Evolutionary conservation across 140 eudicot genomes (phyloP), one percentile per base, ranked within the genome.

Genomic region (Senecio squalidus): DNA sequence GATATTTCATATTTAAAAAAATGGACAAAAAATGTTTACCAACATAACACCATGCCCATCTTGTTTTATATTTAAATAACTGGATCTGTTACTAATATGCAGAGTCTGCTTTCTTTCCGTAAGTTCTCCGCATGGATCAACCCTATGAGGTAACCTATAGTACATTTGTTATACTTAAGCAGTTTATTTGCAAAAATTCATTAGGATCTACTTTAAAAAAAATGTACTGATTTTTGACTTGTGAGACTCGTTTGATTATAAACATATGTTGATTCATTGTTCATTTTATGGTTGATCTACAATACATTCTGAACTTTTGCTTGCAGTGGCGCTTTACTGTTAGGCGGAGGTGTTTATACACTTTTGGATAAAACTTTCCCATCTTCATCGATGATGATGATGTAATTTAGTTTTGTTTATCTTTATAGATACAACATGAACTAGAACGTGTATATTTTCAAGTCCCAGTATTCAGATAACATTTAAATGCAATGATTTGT

Each of bases 91-190:
- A 47, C 9, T 17, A 36, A 50, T 62, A 48, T 72, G 29, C 70
- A 91, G 98, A 91, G 96, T 64, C 81, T 91, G 43, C 96, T 91
- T 30, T 83, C 98, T 18, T 91, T 91, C 79, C 98, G 96, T 74
- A 91, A 91, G 86, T 91, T 81, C 68, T 91, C 98, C 52, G 96
- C 96, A 25, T 91, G 98, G 98, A 84, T 91, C 54, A 91, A 91
- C 71, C 98, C 96, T 69, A 72, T 81, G 71, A 91, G 98, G 96
- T 91, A 78, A 62, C 30, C 44, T 40, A 3, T n/a, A 25, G 30
- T 1, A 29, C 43, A n/a, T 13, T 38, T 2, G 10, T 26, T 36
- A 36, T 9, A 9, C 9, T 38, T n/a, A 20, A 3, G 23, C 54
- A 9, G 9, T 24, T 22, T 36, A 4, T 26, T 9, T 54, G 60